A percentile compares a stretch with the other conserved stretches of the same genome.
Conservation (phyloP, 495 filamentous ascomycete species). For the Xylaria acuta region DNA sequence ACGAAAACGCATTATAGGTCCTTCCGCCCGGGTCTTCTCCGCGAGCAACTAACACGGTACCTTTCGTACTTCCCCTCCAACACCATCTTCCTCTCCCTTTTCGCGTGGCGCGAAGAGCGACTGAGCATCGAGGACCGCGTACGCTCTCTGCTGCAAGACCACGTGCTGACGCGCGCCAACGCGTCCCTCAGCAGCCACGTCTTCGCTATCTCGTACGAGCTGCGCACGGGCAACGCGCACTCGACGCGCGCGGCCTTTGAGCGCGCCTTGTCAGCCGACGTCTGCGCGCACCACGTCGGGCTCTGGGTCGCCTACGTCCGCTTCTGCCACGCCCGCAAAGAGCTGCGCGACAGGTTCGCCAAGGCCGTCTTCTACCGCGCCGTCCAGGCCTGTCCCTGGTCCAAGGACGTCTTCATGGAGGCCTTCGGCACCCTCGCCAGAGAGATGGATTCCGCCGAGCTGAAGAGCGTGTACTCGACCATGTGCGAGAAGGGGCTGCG, state of each 20-base stretch:
- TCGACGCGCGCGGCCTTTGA: conserved; percentile 74
- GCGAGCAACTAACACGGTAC: conserved; percentile 63
- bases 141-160: conserved; percentile 61
- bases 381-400: conserved; percentile 74
- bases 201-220: conserved; percentile 73
- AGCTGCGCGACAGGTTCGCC: conserved; percentile 41
- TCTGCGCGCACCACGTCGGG: conserved; percentile 48
- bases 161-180: conserved; percentile 47
- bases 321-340: conserved; percentile 47
- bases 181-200: conserved; percentile 62
- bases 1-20: conserved; percentile 42
- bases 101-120: conserved; percentile 71
- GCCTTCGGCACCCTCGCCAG: conserved; percentile 53
- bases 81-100: conserved; percentile 75
- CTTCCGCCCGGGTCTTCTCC: conserved; percentile 69
- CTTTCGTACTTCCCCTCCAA: conserved; percentile 74
- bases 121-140: conserved; percentile 76
- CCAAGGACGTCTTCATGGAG: conserved; percentile 70
- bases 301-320: conserved; percentile 74
- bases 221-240: conserved; percentile 63
- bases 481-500: conserved; percentile 50
- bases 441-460: conserved; percentile 49
- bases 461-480: conserved; percentile 58
- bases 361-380: conserved; percentile 70
- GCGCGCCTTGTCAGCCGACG: conserved; percentile 60